Base-by-base conservation (phyloP, 495 filamentous ascomycete species). In the Neurospora hispaniola region DNA sequence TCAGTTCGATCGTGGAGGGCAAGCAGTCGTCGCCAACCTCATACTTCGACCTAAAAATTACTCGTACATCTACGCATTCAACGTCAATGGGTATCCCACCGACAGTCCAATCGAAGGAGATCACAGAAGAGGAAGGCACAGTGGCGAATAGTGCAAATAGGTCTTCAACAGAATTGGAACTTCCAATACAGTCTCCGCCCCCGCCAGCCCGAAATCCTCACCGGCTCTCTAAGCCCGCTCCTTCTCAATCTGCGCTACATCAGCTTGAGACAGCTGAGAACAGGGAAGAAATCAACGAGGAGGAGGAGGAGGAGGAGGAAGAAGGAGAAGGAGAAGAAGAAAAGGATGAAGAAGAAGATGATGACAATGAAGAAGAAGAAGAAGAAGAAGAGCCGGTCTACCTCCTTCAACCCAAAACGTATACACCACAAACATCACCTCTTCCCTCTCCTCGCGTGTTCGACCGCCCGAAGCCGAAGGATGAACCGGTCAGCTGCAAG, bases 341-440 rank as follows among this genome's bases (percentile, higher is more conserved):
- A 6, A 4, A 38, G 5, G 35, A 5, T 35, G 71, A 73, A n/a
- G 72, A 74, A 66, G 69, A 71, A 4, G 54, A 73, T 2, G 79
- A 80, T 35, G 80, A 81, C 48, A 77, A 79, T 2, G 27, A 31
- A 77, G 38, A 42, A 77, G 1, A 78, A 80, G 23, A 81, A 59
- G 77, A 73, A 3, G 79, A 80, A 38, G 80, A 81, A 59, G 77
- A 79, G 14, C 76, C 80, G 0, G 72, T 86, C 16, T 86, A 82
- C 73, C 81, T 87, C 20, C 75, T 88, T 43, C 84, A 87, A 71
- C 86, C 86, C 14, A 81, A 82, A 70, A 88, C 85, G 1, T 88
- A 88, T 74, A 88, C 84, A 10, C 87, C 87, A 1, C 80, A 83
- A 42, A 84, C 86, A 8, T 82, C 81, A 18, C 84, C 84, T 16